Base-by-base conservation (phyloP, 768 basidiomycete genomes). In the Lactifluus echinatus region DNA sequence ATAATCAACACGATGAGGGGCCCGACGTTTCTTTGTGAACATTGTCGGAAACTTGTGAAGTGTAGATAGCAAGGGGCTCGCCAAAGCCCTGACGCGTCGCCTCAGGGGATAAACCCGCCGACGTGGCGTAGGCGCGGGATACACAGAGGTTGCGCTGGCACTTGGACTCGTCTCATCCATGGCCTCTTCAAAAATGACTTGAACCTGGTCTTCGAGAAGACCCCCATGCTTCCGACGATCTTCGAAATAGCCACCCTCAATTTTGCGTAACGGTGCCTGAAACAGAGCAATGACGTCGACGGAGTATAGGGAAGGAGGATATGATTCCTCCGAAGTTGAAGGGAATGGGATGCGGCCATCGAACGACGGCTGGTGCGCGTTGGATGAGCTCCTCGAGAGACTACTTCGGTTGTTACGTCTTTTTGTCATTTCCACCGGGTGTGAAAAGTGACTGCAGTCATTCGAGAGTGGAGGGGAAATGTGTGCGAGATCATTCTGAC, bases 281-380 rank as follows among this genome's bases (percentile, higher is more conserved):
- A 59, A 55, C 21, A 50, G 23, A 8, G 53, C 58, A 23, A 55
- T 17, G 26, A 53, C 58, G 24, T 59, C 53, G 8, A 48, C 21
- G 4, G 58, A 59, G 48, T 39, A 44, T 19, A 53, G 53, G 14
- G 58, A 59, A 10, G 58, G 58, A 44, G 58, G 58, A 44, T 55
- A 55, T 4, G 58, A 55, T 26, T 59, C 57, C 21, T 55, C 58
- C 4, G 53, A 50, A 3, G 34, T 54, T 12, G 42, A 39, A 1
- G 57, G 57, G 17, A 49, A 53, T 29, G 52, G 53, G 12, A 44
- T 6, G 23, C 24, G 26, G 15, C 24, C 21, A 26, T 26, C 26
- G 8, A 10, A 17, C 12, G 24, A 39, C n/a, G 48, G 31, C 12
- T 23, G 52, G 8, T 17, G 14, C 4, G 26, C 44, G 48, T 15